Evolutionary conservation across 495 filamentous ascomycete species (phyloP).

Genomic region (Penicillium atrosanguineum): DNA sequence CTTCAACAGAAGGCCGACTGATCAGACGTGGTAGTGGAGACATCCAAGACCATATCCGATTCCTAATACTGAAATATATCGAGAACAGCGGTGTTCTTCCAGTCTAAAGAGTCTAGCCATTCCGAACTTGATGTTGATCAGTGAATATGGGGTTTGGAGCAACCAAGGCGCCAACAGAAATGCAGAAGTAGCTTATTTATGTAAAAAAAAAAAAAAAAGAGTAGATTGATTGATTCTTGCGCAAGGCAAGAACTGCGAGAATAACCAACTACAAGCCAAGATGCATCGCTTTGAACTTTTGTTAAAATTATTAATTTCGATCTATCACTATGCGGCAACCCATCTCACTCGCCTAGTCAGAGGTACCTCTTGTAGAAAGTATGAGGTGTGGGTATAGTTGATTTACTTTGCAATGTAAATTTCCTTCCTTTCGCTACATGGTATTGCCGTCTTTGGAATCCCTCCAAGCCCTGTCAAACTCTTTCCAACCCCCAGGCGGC

Average conservation of each 20-base stretch:
- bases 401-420: constrained; percentile 12
- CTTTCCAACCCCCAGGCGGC: constrained; percentile 25
- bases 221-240: not conserved
- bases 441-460: constrained; percentile 26
- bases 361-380: constrained; percentile 1
- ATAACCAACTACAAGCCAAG: constrained; percentile 5
- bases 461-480: constrained; percentile 26
- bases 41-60: not conserved
- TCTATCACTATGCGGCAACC: constrained; percentile 5
- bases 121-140: not conserved
- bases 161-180: not conserved
- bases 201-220: not conserved
- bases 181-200: not conserved
- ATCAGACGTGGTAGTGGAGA: constrained; percentile 1
- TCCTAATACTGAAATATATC: not conserved
- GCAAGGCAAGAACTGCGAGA: not conserved
- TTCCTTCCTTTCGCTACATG: constrained; percentile 20
- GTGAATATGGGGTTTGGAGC: not conserved
- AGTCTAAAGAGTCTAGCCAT: not conserved
- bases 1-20: not conserved
- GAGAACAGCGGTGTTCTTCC: not conserved
- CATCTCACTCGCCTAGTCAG: constrained; percentile 9
- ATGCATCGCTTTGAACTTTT: constrained; percentile 5
- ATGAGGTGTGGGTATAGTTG: constrained; percentile 7
- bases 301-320: not conserved